Evolutionary conservation across 208 protist genomes (phyloP), one percentile per base, ranked within the genome.

Genomic region (Leishmania guyanensis): DNA sequence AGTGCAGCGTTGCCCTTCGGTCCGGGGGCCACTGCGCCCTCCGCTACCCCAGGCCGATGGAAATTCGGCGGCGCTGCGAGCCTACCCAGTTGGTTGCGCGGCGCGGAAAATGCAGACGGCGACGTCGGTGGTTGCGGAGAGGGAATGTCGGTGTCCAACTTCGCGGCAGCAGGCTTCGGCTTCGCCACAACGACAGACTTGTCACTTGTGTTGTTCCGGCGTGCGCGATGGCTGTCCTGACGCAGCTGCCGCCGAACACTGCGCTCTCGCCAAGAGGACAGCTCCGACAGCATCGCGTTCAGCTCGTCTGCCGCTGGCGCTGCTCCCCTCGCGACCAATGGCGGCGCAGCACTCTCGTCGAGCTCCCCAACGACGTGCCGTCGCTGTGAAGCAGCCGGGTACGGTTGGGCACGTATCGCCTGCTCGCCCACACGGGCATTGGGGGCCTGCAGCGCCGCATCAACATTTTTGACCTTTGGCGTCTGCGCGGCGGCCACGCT

Each of bases 191-290:
- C 39, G 12, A 20, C 43, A 33, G 22, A 14, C 68, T 33, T 72
- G 68, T 43, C 12, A 16, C 43, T 14, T n/a, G 5, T n/a, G 68
- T 29, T 43, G 68, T 53, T 5, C 53, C 68, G 68, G 20, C 22
- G 22, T 53, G 14, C 22, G 74, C 39, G 33, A 9, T 29, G 33
- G 9, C 39, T 29, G 53, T 33, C 56, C n/a, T 71, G 75, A 4
- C 68, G 65, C 50, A 12, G 82, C 71, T 85, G 82, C 29, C 77
- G 82, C 3, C 60, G 82, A 46, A 78, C 60, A 46, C 82, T 85
- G 77, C 82, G 82, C 71, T 85, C 82, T 10, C 77, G 77, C 82
- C 82, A 85, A 20, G 82, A 78, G 4, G 82, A 85, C 50, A 85
- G 46, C 82, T 85, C 82, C 22, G 82, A 74, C 36, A 85, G 77